Evolutionary conservation across 2,329 filamentous ascomycete genomes (phyloP), one percentile per base, ranked within the genome.

Genomic region (Xylariales sp.): DNA sequence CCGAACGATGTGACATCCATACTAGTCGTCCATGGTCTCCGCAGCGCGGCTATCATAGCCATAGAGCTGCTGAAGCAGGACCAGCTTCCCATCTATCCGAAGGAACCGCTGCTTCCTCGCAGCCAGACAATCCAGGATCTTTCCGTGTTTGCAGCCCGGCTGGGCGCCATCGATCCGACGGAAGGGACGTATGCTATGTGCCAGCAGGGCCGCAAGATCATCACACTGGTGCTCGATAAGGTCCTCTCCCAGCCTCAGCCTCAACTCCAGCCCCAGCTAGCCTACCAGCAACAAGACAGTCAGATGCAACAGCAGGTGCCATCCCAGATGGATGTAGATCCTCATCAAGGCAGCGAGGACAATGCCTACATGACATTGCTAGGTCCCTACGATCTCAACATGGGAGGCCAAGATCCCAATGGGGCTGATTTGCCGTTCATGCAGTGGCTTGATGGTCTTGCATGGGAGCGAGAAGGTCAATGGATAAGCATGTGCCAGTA

Each of bases 81-180:
- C 36, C 55, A 57, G 40, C 49, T 53, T 5, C 51, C 53, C n/a
- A 53, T 53, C 13, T 55, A 59, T 35, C 57, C 57, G 6, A 53
- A 51, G 41, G 46, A 53, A n/a, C 55, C 56, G n/a, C 45, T 56
- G 27, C 38, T 62, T 15, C 56, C 57, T 13, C 50, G 58, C 17
- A 62, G 59, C 37, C 54, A 56, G 34, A 62, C 59, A 5, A 62
- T 62, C 15, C 59, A 61, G 41, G 55, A 61, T 35, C 44, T 62
- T 12, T 54, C 59, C 12, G 54, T 62, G 5, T 61, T 62, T 29
- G 59, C 57, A 11, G 50, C 56, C 16, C 39, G 54, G n/a, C 46
- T 62, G 6, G 58, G 52, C 3, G 46, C 54, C 3, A 49, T 60
- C 12, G 53, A 59, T 18, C 55, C 52, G 5, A 41, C 45, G 1